phyloP scores from a whole-genome alignment of 305 asterid genomes.

The Striga hermonthica region DNA sequence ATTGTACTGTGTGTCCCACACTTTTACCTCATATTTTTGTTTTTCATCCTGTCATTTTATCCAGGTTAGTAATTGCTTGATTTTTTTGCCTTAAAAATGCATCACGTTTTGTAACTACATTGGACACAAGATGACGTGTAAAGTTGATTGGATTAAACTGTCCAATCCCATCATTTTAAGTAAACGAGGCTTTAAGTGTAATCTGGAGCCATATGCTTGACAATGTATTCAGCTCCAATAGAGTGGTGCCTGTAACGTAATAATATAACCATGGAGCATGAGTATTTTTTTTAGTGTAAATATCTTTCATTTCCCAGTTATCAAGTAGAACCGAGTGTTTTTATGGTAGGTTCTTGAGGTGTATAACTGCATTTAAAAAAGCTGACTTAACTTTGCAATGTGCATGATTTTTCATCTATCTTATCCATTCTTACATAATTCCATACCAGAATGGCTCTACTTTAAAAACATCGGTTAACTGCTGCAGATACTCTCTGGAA shows the following conservation, averaged over 20 bases:
- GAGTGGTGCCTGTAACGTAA: neutral
- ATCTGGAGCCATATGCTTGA: conserved; percentile 10
- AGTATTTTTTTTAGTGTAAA: neutral
- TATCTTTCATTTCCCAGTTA: neutral
- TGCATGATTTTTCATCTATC: neutral
- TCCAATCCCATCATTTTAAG: too few species aligned
- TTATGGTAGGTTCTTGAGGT: conserved; percentile 9
- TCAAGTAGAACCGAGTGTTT: neutral
- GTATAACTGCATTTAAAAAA: neutral
- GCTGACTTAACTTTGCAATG: neutral
- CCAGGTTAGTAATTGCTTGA: too few species aligned
- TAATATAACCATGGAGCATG: neutral
- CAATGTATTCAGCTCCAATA: neutral
- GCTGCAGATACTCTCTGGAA: conserved; percentile 72
- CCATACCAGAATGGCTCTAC: neutral
- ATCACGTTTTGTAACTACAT: too few species aligned
- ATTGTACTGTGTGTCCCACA: too few species aligned
- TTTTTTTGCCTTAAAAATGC: too few species aligned
- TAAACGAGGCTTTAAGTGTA: neutral
- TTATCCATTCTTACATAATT: neutral
- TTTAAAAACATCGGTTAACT: conserved; percentile 31
- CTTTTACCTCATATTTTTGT: too few species aligned
- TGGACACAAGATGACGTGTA: too few species aligned
- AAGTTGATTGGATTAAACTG: too few species aligned
- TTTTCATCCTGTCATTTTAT: too few species aligned